A percentile compares a stretch with the other conserved stretches of the same genome.
Conservation (phyloP, 2,329 filamentous ascomycete genomes). For the Fusarium neocosmosporiellum region DNA sequence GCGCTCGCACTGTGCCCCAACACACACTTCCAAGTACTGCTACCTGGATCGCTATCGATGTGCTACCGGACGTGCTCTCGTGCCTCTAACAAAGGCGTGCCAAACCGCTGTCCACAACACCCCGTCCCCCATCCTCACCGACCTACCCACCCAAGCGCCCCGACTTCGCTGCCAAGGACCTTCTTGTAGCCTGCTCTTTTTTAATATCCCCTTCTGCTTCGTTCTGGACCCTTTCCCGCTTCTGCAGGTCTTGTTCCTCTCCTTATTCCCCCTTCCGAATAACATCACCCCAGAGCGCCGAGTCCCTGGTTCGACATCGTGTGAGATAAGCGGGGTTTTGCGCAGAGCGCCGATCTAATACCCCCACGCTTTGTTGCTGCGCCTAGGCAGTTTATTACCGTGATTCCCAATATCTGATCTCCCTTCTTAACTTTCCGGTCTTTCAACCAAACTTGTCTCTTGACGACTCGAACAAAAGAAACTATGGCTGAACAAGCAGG, state of each 20-base stretch:
- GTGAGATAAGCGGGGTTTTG: slow-evolving; percentile 39
- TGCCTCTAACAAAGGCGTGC: slow-evolving; percentile 39
- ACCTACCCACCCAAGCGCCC: slow-evolving; percentile 23
- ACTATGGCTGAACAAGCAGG: slow-evolving; percentile 45
- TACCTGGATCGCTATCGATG: slow-evolving; percentile 38
- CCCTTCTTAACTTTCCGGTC: not conserved
- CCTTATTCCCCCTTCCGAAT: slow-evolving; percentile 13
- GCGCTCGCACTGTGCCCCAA: slow-evolving; percentile 37
- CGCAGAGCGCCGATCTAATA: slow-evolving; percentile 25
- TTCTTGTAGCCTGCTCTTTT: slow-evolving; percentile 29
- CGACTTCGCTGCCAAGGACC: slow-evolving; percentile 37
- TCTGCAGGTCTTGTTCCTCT: not conserved
- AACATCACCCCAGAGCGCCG: slow-evolving; percentile 20
- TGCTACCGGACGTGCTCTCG: slow-evolving; percentile 36
- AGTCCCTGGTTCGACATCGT: slow-evolving; percentile 8
- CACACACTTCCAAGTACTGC: slow-evolving; percentile 18
- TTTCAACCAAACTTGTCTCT: slow-evolving; percentile 5
- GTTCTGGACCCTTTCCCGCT: slow-evolving; percentile 6
- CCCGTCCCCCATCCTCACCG: slow-evolving; percentile 27
- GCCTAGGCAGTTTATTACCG: slow-evolving; percentile 29
- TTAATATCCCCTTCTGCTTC: slow-evolving; percentile 17
- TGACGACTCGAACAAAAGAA: slow-evolving; percentile 12
- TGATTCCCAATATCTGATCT: slow-evolving; percentile 20
- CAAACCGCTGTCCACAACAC: slow-evolving; percentile 21
- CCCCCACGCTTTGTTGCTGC: slow-evolving; percentile 25